phyloP scores from a whole-genome alignment of 305 asterid genomes.

The Fraxinus paxiana region DNA sequence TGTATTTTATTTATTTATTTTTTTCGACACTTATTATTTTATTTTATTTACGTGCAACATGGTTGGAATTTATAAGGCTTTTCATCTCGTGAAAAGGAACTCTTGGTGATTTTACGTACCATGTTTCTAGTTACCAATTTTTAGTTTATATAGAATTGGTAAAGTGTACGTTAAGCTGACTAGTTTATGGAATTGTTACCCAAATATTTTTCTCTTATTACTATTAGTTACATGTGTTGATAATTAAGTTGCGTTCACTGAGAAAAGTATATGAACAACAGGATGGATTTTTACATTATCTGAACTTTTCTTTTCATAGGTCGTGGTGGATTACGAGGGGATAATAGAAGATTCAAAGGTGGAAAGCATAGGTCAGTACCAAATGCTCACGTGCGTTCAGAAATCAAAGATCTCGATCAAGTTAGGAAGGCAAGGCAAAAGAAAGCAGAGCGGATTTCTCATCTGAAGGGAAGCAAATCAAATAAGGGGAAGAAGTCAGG shows the following conservation, averaged over 20 bases:
- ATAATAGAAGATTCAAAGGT: constrained; percentile 53
- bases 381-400: constrained; percentile 78
- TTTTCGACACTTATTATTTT: not conserved
- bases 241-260: not conserved
- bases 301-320: constrained; percentile 33
- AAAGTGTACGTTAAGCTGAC: not conserved
- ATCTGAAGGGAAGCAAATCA: constrained; percentile 52
- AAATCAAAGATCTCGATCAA: constrained; percentile 68
- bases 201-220: not conserved
- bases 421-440: constrained; percentile 76
- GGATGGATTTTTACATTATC: not conserved
- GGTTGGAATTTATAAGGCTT: not conserved
- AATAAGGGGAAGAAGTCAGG: constrained; percentile 49
- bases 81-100: not conserved
- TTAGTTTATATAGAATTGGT: not conserved
- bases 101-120: not conserved
- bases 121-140: not conserved
- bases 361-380: constrained; percentile 48
- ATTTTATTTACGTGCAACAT: not conserved
- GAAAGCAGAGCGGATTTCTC: constrained; percentile 58
- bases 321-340: constrained; percentile 44
- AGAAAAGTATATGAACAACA: not conserved
- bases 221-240: not conserved
- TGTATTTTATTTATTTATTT: not conserved
- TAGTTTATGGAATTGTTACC: not conserved